A percentile compares a stretch with the other conserved stretches of the same genome.
Evolutionary conservation across 306 rosid genomes (phyloP).

Genomic region (Adenanthera pavonina): DNA sequence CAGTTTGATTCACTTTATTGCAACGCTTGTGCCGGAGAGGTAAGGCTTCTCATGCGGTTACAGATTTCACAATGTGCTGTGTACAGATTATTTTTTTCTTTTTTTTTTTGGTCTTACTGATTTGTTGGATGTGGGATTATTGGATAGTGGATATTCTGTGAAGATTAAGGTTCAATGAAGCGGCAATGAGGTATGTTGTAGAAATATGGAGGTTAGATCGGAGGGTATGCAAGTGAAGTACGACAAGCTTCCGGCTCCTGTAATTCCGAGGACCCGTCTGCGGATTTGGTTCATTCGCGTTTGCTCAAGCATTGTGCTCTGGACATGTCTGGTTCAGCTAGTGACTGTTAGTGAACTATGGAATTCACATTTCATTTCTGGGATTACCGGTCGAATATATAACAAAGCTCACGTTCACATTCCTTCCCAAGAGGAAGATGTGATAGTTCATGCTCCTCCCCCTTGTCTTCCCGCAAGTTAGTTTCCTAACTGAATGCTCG

Average conservation of each 20-base stretch:
- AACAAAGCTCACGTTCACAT: slow-evolving; percentile 44
- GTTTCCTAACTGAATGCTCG: slow-evolving; percentile 41
- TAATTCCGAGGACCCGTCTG: slow-evolving; percentile 71
- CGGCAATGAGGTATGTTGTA: slow-evolving; percentile 74
- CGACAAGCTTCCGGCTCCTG: slow-evolving; percentile 77
- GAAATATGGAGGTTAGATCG: slow-evolving; percentile 91
- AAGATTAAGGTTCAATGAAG: slow-evolving; percentile 62
- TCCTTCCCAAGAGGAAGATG: slow-evolving; percentile 35
- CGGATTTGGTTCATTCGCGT: slow-evolving; percentile 87
- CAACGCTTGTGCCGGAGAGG: slow-evolving; percentile 34
- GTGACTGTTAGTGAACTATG: slow-evolving; percentile 84
- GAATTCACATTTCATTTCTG: slow-evolving; percentile 73
- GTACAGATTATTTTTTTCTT: background rate
- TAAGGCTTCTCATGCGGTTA: slow-evolving; percentile 27
- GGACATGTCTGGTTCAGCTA: slow-evolving; percentile 93
- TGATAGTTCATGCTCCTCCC: slow-evolving; percentile 46
- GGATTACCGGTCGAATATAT: slow-evolving; percentile 65
- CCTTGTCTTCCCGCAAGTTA: slow-evolving; percentile 71
- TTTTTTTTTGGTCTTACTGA: background rate
- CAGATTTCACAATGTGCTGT: slow-evolving; percentile 39
- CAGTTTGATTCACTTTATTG: slow-evolving; percentile 28
- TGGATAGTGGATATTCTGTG: slow-evolving; percentile 34
- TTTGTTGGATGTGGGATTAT: slow-evolving; percentile 34
- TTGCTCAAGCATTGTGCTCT: slow-evolving; percentile 85
- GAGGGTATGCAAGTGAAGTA: slow-evolving; percentile 66